Evolutionary conservation across 495 filamentous ascomycete genomes (phyloP).

Genomic region (Aspergillus taichungensis): DNA sequence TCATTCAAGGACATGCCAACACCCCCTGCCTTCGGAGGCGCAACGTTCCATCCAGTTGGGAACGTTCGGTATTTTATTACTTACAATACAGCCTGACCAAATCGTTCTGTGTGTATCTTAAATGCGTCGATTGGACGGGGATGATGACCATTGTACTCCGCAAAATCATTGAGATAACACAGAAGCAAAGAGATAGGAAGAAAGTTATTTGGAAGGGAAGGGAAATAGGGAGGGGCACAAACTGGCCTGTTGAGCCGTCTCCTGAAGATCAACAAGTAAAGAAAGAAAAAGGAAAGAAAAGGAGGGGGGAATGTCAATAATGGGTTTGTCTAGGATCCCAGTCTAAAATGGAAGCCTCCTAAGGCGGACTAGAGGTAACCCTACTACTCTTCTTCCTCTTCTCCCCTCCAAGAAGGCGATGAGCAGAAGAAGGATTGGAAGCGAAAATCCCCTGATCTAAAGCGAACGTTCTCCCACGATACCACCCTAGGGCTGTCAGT

Average conservation of each 20-base stretch:
- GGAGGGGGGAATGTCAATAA: too few relatives aligned
- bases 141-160: not conserved
- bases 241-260: not conserved
- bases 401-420: too few relatives aligned
- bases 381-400: too few relatives aligned
- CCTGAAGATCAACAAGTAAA: conserved; percentile 4
- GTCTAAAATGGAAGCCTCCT: too few relatives aligned
- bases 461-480: too few relatives aligned
- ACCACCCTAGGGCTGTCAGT: too few relatives aligned
- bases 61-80: conserved; percentile 1
- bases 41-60: conserved; percentile 26
- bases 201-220: not conserved
- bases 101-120: not conserved
- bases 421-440: too few relatives aligned
- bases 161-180: conserved; percentile 1
- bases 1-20: conserved; percentile 5
- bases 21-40: conserved; percentile 16
- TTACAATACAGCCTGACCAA: not conserved
- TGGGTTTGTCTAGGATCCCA: too few relatives aligned
- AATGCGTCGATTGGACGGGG: not conserved
- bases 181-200: conserved; percentile 1
- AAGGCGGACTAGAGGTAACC: too few relatives aligned
- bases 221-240: not conserved
- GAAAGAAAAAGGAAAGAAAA: not conserved
- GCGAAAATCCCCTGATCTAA: too few relatives aligned